phyloP scores from a whole-genome alignment of 2,329 filamentous ascomycete species.

The Fusarium nodosum region DNA sequence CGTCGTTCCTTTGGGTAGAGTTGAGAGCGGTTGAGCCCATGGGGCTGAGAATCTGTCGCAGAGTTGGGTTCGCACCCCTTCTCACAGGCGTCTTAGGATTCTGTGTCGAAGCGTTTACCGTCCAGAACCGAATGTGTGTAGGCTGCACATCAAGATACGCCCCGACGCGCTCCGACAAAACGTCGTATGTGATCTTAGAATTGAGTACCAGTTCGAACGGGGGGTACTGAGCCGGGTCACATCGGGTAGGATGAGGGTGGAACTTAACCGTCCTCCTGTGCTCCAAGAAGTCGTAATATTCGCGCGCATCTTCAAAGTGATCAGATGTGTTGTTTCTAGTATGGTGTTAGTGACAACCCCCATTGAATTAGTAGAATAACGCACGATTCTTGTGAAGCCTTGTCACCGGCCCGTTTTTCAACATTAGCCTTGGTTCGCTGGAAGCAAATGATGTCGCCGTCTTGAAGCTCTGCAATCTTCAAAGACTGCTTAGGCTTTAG shows the following conservation, averaged over 20 bases:
- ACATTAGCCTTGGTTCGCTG: slow-evolving; percentile 70
- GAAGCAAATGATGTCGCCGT: slow-evolving; percentile 97
- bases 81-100: slow-evolving; percentile 85
- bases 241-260: slow-evolving; percentile 72
- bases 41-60: slow-evolving; percentile 83
- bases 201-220: slow-evolving; percentile 84
- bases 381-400: slow-evolving; percentile 52
- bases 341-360: slow-evolving; percentile 23
- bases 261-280: slow-evolving; percentile 87
- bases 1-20: slow-evolving; percentile 78
- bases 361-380: slow-evolving; percentile 25
- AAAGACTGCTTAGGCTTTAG: slow-evolving; percentile 93
- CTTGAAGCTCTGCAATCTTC: slow-evolving; percentile 92
- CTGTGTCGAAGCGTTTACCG: slow-evolving; percentile 80
- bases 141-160: slow-evolving; percentile 81
- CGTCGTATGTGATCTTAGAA: slow-evolving; percentile 90
- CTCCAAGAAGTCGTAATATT: slow-evolving; percentile 94
- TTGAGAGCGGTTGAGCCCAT: slow-evolving; percentile 77
- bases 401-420: slow-evolving; percentile 49
- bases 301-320: slow-evolving; percentile 77
- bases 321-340: slow-evolving; percentile 57
- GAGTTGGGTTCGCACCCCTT: slow-evolving; percentile 75
- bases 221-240: slow-evolving; percentile 69
- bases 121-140: slow-evolving; percentile 92
- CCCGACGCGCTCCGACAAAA: slow-evolving; percentile 85